Evolutionary conservation across 2,329 filamentous ascomycete genomes (phyloP).

Genomic region (Atkinsonella texensis): DNA sequence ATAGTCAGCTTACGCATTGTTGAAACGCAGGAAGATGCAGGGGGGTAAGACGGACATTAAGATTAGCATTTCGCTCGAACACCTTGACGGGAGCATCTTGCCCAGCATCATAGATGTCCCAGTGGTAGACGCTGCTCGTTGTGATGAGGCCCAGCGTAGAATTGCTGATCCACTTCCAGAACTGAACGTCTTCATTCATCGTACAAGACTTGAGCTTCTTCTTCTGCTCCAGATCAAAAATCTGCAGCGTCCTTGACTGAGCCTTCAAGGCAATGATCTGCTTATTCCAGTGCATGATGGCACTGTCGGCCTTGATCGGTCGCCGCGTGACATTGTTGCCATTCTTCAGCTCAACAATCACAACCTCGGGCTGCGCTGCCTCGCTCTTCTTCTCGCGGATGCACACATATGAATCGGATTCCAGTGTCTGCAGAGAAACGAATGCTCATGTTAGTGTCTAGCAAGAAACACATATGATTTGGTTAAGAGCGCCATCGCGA

Average conservation of each 20-base stretch:
- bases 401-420: slow-evolving; percentile 94
- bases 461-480: not conserved
- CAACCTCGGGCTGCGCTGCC: slow-evolving; percentile 76
- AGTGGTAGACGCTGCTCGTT: slow-evolving; percentile 85
- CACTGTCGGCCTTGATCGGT: slow-evolving; percentile 98
- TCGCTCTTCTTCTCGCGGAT: slow-evolving; percentile 89
- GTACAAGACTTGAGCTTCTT: slow-evolving; percentile 92
- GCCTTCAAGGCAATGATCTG: slow-evolving; percentile 96
- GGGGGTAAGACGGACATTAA: slow-evolving; percentile 49
- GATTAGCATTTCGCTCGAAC: slow-evolving; percentile 87
- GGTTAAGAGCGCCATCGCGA: not conserved
- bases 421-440: slow-evolving; percentile 61
- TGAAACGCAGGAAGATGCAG: not conserved
- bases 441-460: not conserved
- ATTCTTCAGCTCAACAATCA: slow-evolving; percentile 97
- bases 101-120: slow-evolving; percentile 83
- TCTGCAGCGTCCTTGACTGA: slow-evolving; percentile 86
- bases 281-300: slow-evolving; percentile 97
- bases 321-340: slow-evolving; percentile 88
- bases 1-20: not conserved
- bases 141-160: slow-evolving; percentile 81
- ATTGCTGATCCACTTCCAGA: slow-evolving; percentile 99
- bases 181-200: slow-evolving; percentile 95
- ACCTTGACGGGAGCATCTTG: slow-evolving; percentile 76
- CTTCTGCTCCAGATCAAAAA: slow-evolving; percentile 90